Base-by-base conservation (phyloP, 352 stramenopile species). In the Pythium graminicola region DNA sequence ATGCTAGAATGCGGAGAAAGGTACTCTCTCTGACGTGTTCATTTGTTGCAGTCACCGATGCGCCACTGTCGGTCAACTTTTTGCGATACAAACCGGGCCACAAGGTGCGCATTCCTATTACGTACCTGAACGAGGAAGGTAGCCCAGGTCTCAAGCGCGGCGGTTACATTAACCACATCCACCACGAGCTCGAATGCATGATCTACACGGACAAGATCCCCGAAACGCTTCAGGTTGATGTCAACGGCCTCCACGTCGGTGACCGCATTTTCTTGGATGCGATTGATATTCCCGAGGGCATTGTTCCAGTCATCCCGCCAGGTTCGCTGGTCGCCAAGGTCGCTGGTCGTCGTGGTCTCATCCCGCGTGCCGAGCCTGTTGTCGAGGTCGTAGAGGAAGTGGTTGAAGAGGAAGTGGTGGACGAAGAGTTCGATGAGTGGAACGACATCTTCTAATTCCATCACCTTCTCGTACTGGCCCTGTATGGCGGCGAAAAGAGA, bases 111-210 rank as follows among this genome's bases (percentile, higher is more conserved):
- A 95, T 98, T 57, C 93, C 93, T 24, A 81, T 98, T 54, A 81
- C 71, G 46, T 94, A 94, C 63, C 60, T 97, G 54, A 98, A 98
- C 59, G 76, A 96, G 50, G 93, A 98, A 76, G 85, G 93, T 44
- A 94, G 75, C 29, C 89, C 87, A 11, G 91, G 89, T n/a, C 81
- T 98, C 67, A 98, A 98, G 74, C 81, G 88, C 27, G 90, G 92
- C 57, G 91, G 91, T 31, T 98, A 92, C 64, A 96, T 98, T 63
- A 95, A 93, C 73, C 75, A 91, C 72, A 91, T 95, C 49, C 58
- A 86, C 67, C 81, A 93, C 61, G 68, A 89, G 39, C 76, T 95
- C 45, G 77, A 89, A 51, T 95, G 84, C 69, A 67, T 56, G 53
- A 73, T 88, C 49, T 85, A 73, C 57, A 89, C 80, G 52, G 77